phyloP scores from a whole-genome alignment of 208 protist genomes.

The Entamoeba histolytica region DNA sequence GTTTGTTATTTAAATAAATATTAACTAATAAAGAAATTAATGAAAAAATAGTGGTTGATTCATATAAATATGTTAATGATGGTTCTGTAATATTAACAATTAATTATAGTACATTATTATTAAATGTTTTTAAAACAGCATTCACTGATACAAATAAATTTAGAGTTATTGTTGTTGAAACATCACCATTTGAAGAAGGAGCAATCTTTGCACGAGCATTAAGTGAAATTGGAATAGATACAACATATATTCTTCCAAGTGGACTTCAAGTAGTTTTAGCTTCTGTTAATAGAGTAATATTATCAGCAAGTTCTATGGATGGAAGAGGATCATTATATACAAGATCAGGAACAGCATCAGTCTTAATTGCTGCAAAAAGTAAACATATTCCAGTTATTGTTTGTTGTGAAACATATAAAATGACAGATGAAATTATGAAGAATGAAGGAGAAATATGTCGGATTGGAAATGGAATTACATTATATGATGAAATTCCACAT shows the following conservation, averaged over 20 bases:
- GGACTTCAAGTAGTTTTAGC: not conserved
- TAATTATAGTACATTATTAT: not conserved
- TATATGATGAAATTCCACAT: not conserved
- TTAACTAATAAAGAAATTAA: not conserved
- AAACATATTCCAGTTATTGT: constrained; percentile 1
- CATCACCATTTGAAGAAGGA: not conserved
- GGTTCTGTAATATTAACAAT: not conserved
- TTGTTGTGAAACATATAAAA: constrained; percentile 2
- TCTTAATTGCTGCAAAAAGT: not conserved
- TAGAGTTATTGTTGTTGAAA: not conserved
- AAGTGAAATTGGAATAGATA: not conserved
- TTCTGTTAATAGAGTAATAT: not conserved
- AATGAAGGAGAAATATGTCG: not conserved
- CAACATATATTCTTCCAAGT: not conserved
- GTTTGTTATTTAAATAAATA: not conserved
- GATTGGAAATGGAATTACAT: not conserved
- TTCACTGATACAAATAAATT: not conserved
- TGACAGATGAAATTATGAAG: not conserved
- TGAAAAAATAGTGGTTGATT: not conserved
- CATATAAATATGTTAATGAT: not conserved
- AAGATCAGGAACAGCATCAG: not conserved
- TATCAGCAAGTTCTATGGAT: not conserved
- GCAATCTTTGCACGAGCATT: not conserved
- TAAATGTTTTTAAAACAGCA: not conserved
- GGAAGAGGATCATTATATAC: not conserved